Evolutionary conservation across 192 early-diverging fungal species (phyloP).

Genomic region (Martensiomyces pterosporus): DNA sequence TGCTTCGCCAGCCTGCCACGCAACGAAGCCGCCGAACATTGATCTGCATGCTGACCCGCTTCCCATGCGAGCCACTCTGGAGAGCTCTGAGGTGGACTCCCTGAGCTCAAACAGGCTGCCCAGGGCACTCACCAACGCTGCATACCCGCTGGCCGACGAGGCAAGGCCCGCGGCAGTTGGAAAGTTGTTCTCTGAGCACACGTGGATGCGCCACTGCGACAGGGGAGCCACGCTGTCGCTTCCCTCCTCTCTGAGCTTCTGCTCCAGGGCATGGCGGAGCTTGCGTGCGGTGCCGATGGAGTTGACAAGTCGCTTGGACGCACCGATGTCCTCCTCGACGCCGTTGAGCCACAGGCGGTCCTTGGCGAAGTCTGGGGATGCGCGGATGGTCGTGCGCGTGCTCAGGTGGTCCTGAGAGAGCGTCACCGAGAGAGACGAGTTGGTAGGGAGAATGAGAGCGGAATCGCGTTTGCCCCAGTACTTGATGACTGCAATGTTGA

Average conservation of each 20-base stretch:
- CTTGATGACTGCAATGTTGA: slow-evolving; percentile 99
- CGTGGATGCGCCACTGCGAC: slow-evolving; percentile 67
- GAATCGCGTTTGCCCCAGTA: slow-evolving; percentile 98
- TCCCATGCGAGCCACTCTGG: slow-evolving; percentile 87
- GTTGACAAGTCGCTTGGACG: slow-evolving; percentile 78
- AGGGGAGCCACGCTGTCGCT: slow-evolving; percentile 32
- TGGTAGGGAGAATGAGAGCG: slow-evolving; percentile 89
- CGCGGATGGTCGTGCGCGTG: slow-evolving; percentile 87
- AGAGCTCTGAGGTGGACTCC: slow-evolving; percentile 71
- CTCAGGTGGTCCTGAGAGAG: slow-evolving; percentile 95
- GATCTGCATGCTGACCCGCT: slow-evolving; percentile 97
- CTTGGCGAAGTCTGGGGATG: slow-evolving; percentile 53
- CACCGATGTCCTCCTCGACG: slow-evolving; percentile 74
- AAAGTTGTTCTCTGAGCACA: slow-evolving; percentile 99
- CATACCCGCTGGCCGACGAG: slow-evolving; percentile 94
- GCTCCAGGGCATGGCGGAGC: slow-evolving; percentile 69
- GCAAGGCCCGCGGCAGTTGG: slow-evolving; percentile 98
- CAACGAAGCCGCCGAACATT: slow-evolving; percentile 97
- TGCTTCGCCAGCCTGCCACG: slow-evolving; percentile 87
- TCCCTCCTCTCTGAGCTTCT: slow-evolving; percentile 17
- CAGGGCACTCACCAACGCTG: slow-evolving; percentile 84
- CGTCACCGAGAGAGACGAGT: slow-evolving; percentile 95
- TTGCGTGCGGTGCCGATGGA: slow-evolving; percentile 74
- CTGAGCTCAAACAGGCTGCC: slow-evolving; percentile 70
- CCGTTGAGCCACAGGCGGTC: slow-evolving; percentile 98